Evolutionary conservation across 148 eudicot species (phyloP), one percentile per base, ranked within the genome.

Genomic region (Rhododendron vialii): DNA sequence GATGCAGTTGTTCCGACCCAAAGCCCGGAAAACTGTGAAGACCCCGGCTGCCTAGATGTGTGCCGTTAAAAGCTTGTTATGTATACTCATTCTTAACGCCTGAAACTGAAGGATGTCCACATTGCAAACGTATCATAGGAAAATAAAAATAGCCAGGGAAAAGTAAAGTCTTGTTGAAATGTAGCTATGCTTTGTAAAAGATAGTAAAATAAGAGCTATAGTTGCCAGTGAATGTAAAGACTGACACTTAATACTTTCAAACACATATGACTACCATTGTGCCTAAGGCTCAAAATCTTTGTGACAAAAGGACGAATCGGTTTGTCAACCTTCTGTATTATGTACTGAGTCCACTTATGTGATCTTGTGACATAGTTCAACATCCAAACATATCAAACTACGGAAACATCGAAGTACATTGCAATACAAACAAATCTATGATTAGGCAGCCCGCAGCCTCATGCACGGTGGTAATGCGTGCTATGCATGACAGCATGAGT

Each of bases 281-380:
- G 41, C 43, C 77, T 73, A 30, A 13, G 35, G 38, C 77, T 73
- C 41, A 73, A 61, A 61, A 22, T 61, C 67, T 5, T 61, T 61
- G 67, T 6, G 69, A 61, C 69, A 2, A 22, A 18, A 1, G 3
- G 11, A 22, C 11, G 12, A 22, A 61, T 61, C 8, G 28, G 26
- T 33, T 73, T 73, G 78, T 73, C 33, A 69, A 69, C 36, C 33
- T 69, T 76, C 79, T 76, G 24, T 76, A 76, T 76, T 51, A 78
- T 41, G 12, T 78, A 78, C 30, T 43, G 18, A 22, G 26, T 41
- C 53, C 5, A 43, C 51, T 1, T 43, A 6, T 43, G 3, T 78
- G 51, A 43, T 43, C 81, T 78, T 78, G 43, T 17, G 26, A 76
- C 48, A 78, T 1, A 78, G 26, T 22, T 22, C 22, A 43, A 77